A percentile compares a stretch with the other conserved stretches of the same genome.
phyloP scores from a whole-genome alignment of 495 filamentous ascomycete species.

The Cenococcum geophilum region DNA sequence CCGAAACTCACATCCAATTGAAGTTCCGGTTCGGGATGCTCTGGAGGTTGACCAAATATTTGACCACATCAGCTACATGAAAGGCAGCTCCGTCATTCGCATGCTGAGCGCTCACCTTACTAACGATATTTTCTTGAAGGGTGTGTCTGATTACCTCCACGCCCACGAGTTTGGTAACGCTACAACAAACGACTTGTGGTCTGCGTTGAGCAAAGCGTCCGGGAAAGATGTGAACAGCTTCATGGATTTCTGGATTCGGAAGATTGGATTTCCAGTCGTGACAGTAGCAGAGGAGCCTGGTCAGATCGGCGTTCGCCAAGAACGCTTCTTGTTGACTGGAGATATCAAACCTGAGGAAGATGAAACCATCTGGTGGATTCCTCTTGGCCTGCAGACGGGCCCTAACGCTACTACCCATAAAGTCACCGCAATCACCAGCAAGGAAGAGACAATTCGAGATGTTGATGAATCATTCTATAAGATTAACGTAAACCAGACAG shows the following conservation, averaged over 20 bases:
- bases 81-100: slow-evolving; percentile 89
- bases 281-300: slow-evolving; percentile 76
- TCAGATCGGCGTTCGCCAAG: slow-evolving; percentile 75
- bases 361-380: slow-evolving; percentile 92
- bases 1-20: slow-evolving; percentile 87
- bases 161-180: slow-evolving; percentile 84
- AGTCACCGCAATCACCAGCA: slow-evolving; percentile 62
- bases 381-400: slow-evolving; percentile 66
- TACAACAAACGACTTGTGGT: slow-evolving; percentile 88
- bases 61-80: slow-evolving; percentile 90
- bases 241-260: slow-evolving; percentile 91
- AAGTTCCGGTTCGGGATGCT: slow-evolving; percentile 83
- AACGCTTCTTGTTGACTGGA: slow-evolving; percentile 81
- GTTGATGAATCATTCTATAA: slow-evolving; percentile 83
- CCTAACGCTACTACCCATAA: slow-evolving; percentile 49
- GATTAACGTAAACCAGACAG: slow-evolving; percentile 78
- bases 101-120: slow-evolving; percentile 88
- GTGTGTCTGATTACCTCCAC: slow-evolving; percentile 83
- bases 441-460: slow-evolving; percentile 63
- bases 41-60: slow-evolving; percentile 96
- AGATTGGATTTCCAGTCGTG: slow-evolving; percentile 88
- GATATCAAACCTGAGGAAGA: slow-evolving; percentile 82
- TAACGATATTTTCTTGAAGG: slow-evolving; percentile 75
- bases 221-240: slow-evolving; percentile 78
- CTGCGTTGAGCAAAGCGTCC: slow-evolving; percentile 79